Percentiles rank a stretch among this genome's conserved stretches.
These are phyloP conservation scores for Lentinus brumalis DNA, from an alignment of 768 basidiomycete genomes.

Conservation along the genomic window DNA sequence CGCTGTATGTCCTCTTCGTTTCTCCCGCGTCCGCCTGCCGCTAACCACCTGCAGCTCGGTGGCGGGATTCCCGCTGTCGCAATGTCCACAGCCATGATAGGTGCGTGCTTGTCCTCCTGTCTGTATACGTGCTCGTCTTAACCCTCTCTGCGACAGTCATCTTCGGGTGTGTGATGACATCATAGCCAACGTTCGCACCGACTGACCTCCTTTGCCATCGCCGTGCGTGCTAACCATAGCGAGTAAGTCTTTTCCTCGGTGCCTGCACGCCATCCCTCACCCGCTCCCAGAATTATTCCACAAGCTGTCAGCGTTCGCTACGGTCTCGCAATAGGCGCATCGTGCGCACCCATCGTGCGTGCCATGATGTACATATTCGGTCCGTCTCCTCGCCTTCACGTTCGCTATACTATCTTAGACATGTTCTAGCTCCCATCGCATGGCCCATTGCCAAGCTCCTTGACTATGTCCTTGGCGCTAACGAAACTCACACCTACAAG, in stretches of 20 bases:
- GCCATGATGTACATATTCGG: constrained; percentile 52
- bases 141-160: constrained; percentile 55
- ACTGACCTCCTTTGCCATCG: neutral
- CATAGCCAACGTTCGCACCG: neutral
- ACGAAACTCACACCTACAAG: constrained; percentile 77
- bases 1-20: constrained; percentile 42
- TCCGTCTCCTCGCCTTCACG: constrained; percentile 15
- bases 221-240: constrained; percentile 29
- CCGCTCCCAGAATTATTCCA: constrained; percentile 52
- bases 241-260: constrained; percentile 29
- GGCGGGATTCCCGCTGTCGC: constrained; percentile 77
- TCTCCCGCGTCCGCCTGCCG: neutral
- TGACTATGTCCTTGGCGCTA: constrained; percentile 75
- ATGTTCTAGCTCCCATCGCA: constrained; percentile 49
- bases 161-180: constrained; percentile 60
- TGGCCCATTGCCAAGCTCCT: constrained; percentile 70
- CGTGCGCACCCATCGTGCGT: constrained; percentile 52
- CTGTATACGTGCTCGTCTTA: neutral
- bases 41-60: constrained; percentile 41
- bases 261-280: neutral
- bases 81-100: constrained; percentile 77
- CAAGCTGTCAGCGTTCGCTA: constrained; percentile 76
- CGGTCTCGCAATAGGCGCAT: constrained; percentile 57
- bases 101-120: constrained; percentile 35
- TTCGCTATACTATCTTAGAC: neutral